phyloP scores from a whole-genome alignment of 192 early-diverging fungal species.

The Thoreauomyces humboldtii region DNA sequence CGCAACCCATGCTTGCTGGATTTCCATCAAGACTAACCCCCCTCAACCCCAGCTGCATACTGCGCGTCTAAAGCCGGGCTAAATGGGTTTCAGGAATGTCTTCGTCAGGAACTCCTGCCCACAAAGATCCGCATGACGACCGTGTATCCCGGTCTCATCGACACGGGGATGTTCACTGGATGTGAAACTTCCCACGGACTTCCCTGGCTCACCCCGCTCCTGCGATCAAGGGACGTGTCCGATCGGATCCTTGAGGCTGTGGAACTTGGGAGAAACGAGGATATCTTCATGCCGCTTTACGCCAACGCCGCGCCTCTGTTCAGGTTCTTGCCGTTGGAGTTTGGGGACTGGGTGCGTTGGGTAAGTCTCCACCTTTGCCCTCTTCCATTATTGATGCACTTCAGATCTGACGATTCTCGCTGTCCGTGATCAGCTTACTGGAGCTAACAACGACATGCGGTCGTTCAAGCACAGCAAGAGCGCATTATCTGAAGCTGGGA shows the following conservation, averaged over 20 bases:
- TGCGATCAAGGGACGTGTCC: slow-evolving; percentile 61
- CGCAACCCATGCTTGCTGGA: no score
- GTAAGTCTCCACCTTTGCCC: not conserved
- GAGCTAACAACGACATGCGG: slow-evolving; percentile 16
- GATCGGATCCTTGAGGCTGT: slow-evolving; percentile 57
- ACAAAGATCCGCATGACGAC: slow-evolving; percentile 67
- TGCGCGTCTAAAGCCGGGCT: slow-evolving; percentile 78
- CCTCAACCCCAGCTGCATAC: slow-evolving; percentile 70
- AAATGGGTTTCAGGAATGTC: slow-evolving; percentile 66
- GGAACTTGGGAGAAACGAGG: slow-evolving; percentile 34
- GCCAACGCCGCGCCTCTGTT: slow-evolving; percentile 16
- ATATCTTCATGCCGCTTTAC: slow-evolving; percentile 32
- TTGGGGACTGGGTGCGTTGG: slow-evolving; percentile 25
- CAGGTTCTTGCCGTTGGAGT: slow-evolving; percentile 27
- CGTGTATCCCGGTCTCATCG: slow-evolving; percentile 68
- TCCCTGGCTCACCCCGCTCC: slow-evolving; percentile 62
- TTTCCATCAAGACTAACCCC: no score
- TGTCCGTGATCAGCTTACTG: slow-evolving; percentile 11
- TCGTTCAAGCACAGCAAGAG: slow-evolving; percentile 9
- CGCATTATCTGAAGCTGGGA: no score
- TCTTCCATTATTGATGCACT: not conserved
- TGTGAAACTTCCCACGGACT: slow-evolving; percentile 40
- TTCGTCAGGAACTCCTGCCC: slow-evolving; percentile 66
- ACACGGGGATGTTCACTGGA: slow-evolving; percentile 72
- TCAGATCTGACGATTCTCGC: not conserved